Base-by-base conservation (phyloP, 768 basidiomycete genomes). In the Boletus vermiculosoides region DNA sequence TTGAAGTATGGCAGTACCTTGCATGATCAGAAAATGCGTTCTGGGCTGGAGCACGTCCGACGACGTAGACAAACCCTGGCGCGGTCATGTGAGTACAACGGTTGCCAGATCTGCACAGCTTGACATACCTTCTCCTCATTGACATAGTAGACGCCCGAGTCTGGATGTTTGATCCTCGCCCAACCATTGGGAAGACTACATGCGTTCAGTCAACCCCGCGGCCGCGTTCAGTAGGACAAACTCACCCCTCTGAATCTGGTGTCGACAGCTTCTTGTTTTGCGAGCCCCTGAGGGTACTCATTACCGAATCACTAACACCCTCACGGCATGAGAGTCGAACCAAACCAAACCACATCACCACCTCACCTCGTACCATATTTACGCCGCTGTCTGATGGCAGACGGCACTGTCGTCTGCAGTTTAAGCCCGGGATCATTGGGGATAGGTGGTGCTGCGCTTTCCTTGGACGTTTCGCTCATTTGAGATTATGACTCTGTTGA, bases 101-200 rank as follows among this genome's bases (percentile, higher is more conserved):
- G 15, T 2, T 12, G 25, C 15, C 8, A 33, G 42, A n/a, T 39
- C n/a, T 10, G 36, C 18, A n/a, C 45, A n/a, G 3, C 22, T 23
- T 2, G 15, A 50, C 59, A 12, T n/a, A 75, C 75, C 63, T 66
- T 70, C 20, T 73, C 71, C 44, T 57, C 25, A 31, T 76, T 52
- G 31, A 64, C 65, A 50, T 71, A 76, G 40, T 70, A 73, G 12
- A 62, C 59, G 15, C 69, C 72, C n/a, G 61, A 64, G 18, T 76
- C 74, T 11, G 69, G 72, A 50, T 76, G 73, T 16, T 48, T 59
- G 45, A 67, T 36, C 53, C 45, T 59, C n/a, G 28, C 39, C 74
- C 74, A 76, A 16, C 63, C 73, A 11, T 16, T 11, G 5, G 65
- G 60, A 40, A 58, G 52, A 22, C 63, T 63, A 8, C 33, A 44